phyloP scores from a whole-genome alignment of 1,284 basidiomycete genomes.

The Singerocomus inundabilis region DNA sequence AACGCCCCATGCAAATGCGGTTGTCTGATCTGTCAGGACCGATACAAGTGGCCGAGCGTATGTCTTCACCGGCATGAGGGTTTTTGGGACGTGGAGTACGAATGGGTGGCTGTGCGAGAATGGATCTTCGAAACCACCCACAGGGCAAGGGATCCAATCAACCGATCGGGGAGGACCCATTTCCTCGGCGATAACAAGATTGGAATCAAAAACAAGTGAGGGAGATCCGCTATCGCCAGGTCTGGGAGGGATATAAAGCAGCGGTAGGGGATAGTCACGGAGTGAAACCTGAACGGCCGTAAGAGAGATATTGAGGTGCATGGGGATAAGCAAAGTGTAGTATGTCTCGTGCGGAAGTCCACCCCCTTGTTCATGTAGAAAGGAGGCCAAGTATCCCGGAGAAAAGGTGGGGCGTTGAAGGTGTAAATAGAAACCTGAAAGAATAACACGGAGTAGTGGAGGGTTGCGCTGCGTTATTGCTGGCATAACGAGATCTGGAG shows the following conservation, averaged over 20 bases:
- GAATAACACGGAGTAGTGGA: slow-evolving; percentile 72
- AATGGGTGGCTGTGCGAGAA: slow-evolving; percentile 56
- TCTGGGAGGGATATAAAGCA: slow-evolving; percentile 58
- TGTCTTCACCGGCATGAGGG: slow-evolving; percentile 93
- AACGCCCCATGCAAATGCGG: slow-evolving; percentile 87
- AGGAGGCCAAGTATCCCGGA: slow-evolving; percentile 58
- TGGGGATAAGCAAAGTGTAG: slow-evolving; percentile 82
- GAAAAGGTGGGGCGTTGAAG: slow-evolving; percentile 67
- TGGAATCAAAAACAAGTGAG: slow-evolving; percentile 70
- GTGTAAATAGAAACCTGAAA: slow-evolving; percentile 60
- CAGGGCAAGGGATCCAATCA: slow-evolving; percentile 67
- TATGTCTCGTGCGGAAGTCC: slow-evolving; percentile 70
- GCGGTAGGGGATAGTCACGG: slow-evolving; percentile 80
- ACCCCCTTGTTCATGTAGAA: slow-evolving; percentile 67
- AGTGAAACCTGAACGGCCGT: slow-evolving; percentile 62
- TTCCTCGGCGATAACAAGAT: slow-evolving; percentile 90
- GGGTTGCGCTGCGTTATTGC: slow-evolving; percentile 47
- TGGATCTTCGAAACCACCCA: slow-evolving; percentile 57
- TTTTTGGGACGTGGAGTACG: slow-evolving; percentile 78
- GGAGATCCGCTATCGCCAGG: slow-evolving; percentile 33
- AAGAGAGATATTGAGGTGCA: slow-evolving; percentile 76
- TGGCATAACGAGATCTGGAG: slow-evolving; percentile 37
- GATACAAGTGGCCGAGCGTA: slow-evolving; percentile 80
- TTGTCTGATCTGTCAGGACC: slow-evolving; percentile 64
- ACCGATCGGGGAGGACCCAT: slow-evolving; percentile 71